Base-by-base conservation (phyloP, 768 basidiomycete species). In the Guyanaporus albipodus region DNA sequence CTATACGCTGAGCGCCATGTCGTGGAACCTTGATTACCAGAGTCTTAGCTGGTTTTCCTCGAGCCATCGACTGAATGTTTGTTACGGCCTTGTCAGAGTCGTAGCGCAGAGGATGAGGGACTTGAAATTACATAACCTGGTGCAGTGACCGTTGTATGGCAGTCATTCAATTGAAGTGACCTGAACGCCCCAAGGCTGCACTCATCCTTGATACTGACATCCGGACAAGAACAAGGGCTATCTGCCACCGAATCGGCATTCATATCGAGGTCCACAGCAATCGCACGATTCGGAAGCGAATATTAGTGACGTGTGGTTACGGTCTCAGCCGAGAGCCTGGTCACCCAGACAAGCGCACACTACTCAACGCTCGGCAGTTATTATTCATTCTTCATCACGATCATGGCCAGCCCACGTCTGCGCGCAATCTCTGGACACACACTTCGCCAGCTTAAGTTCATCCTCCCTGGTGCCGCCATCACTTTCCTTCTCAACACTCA, bases 1-100 rank as follows among this genome's bases (percentile, higher is more conserved):
- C 83, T 46, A 87, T 77, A 14, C 79, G 74, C 59, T 88, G 87
- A 0, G 87, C 79, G 62, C 85, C 83, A 53, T 88, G 85, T 46
- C 83, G 73, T 17, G 87, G 87, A 42, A 87, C 87, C 44, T 77
- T 75, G 55, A 87, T 62, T 60, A 77, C 80, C 41, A 87, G 74
- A 28, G 70, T 66, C 51, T 76, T 76, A 8, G 73, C 71, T 49
- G 79, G 74, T 64, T 77, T 79, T 50, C 74, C 74, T 44, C 63
- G 61, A 34, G 59, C 52, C 64, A 65, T 65, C 2, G 48, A 21
- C 26, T 34, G 28, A 52, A 32, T 38, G 21, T n/a, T n/a, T n/a
- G n/a, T n/a, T n/a, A n/a, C n/a, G n/a, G n/a, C n/a, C n/a, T n/a
- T n/a, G n/a, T n/a, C n/a, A n/a, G n/a, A n/a, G n/a, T n/a, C n/a